Evolutionary conservation across 441 rosid genomes (phyloP), one percentile per base, ranked within the genome.

Genomic region (Gossypium trilobum): DNA sequence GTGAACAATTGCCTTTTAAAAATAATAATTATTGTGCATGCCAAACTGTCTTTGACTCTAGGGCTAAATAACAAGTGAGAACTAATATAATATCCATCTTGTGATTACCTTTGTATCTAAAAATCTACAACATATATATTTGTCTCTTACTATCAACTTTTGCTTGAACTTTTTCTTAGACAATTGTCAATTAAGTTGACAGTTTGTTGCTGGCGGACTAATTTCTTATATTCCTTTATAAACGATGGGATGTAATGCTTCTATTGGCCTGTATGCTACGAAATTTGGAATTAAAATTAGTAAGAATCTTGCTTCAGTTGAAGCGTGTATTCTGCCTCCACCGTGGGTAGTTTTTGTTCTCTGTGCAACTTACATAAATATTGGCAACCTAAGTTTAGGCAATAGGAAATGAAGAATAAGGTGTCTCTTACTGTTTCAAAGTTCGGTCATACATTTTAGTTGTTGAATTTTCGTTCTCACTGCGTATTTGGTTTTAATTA

Each of bases 401-500:
- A 89, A 48, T 93, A 96, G 97, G 91, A 93, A 60, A 91, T 93
- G 97, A 93, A 88, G 98, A 89, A 93, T 11, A 93, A 91, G 87
- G 98, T 93, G 82, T 31, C 22, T 58, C 19, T 44, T 42, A 65
- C 11, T 33, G 29, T 64, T 64, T 42, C 4, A 65, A 20, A 20
- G 54, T 9, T 13, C 13, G 5, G 6, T 4, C 19, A 22, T 65
- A n/a, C 20, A 20, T 42, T 44, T 65, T 14, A 22, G 16, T 11
- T 64, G 54, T 44, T 65, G 20, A 44, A 1, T 9, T 17, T 33
- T 2, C 4, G 29, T 10, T 17, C 8, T 63, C 14, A 3, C 4
- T 4, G 5, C 10, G 25, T 36, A 63, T 36, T 63, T 10, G n/a
- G 7, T 33, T 1, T 14, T 16, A 6, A n/a, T 27, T 31, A 29